phyloP scores from a whole-genome alignment of 768 basidiomycete species.

The Phlebiopsis flavidoalba region DNA sequence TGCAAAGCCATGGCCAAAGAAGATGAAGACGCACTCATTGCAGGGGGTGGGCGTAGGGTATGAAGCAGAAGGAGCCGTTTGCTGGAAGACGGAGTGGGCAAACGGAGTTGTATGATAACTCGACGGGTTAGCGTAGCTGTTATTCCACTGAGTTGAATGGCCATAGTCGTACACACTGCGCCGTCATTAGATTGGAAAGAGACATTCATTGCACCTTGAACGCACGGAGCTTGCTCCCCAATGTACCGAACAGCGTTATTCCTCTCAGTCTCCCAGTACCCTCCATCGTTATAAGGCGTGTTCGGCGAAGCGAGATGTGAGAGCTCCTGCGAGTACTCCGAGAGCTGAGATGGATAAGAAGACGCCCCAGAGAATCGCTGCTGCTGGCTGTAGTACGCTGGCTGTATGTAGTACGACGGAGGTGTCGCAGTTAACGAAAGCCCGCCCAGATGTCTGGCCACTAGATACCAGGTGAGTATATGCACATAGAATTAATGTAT shows the following conservation, averaged over 20 bases:
- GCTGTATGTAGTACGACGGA: slow-evolving; percentile 63
- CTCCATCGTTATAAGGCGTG: slow-evolving; percentile 38
- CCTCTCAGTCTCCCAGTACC: slow-evolving; percentile 61
- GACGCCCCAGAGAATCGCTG: not conserved
- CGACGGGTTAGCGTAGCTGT: slow-evolving; percentile 37
- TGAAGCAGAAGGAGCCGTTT: slow-evolving; percentile 49
- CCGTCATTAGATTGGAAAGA: not conserved
- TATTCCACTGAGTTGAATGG: slow-evolving; percentile 36
- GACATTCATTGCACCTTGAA: not conserved
- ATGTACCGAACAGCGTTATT: slow-evolving; percentile 59
- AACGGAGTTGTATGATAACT: slow-evolving; percentile 52
- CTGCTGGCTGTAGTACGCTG: slow-evolving; percentile 40
- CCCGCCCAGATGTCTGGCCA: slow-evolving; percentile 58
- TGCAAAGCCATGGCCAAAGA: slow-evolving; percentile 75
- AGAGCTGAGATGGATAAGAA: slow-evolving; percentile 46
- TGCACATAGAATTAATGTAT: slow-evolving; percentile 9
- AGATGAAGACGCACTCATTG: slow-evolving; percentile 61
- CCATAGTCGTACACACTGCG: slow-evolving; percentile 22
- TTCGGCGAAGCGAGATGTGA: slow-evolving; percentile 49
- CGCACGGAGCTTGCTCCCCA: slow-evolving; percentile 37
- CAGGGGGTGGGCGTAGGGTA: slow-evolving; percentile 70
- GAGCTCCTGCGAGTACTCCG: slow-evolving; percentile 63
- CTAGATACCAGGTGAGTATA: slow-evolving; percentile 33
- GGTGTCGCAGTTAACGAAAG: slow-evolving; percentile 55
- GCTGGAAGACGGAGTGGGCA: slow-evolving; percentile 62